Evolutionary conservation across 495 filamentous ascomycete genomes (phyloP), one percentile per base, ranked within the genome.

Genomic region (Copromyces sp.): DNA sequence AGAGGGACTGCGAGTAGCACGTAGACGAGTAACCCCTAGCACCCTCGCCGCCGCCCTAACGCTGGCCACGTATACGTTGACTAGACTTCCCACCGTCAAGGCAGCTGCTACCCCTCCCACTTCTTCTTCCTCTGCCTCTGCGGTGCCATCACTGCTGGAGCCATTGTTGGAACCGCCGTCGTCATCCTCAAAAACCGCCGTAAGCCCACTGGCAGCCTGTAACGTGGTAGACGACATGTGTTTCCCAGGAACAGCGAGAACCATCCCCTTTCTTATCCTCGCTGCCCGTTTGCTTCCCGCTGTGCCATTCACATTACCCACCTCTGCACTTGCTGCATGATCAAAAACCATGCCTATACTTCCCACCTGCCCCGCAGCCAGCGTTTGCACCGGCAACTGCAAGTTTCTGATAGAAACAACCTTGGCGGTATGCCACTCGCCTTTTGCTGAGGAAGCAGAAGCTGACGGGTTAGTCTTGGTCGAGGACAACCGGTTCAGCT

Each of bases 371-470:
- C 93, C 95, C 16, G 89, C 86, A 17, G 87, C 83, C 1, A 99
- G 85, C 0, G 85, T 90, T 68, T 89, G 91, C 3, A 97, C 93
- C 0, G 95, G 93, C 6, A 97, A 84, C 20, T 96, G 88, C 9
- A 99, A 85, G 75, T 97, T 94, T 24, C 96, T 91, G 39, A 98
- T 89, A 73, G 94, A 97, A 68, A 93, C 87, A 68, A 98, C 89
- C 29, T 85, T 88, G n/a, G 93, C 91, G 20, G 83, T 85, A 61
- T 91, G 89, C 93, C 93, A 97, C 78, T 91, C 90, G 0, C 84
- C 84, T 59, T 82, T 84, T n/a, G 83, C 80, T 11, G 82, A 80
- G 9, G 85, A 83, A 4, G 85, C 82, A 9, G 83, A 81, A 39
- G 85, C 75, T 2, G 78, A 76, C 68, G 81, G 83, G 6, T 80